Conservation (phyloP, 2,329 filamentous ascomycete species). For the Clarireedia homoeocarpa region DNA sequence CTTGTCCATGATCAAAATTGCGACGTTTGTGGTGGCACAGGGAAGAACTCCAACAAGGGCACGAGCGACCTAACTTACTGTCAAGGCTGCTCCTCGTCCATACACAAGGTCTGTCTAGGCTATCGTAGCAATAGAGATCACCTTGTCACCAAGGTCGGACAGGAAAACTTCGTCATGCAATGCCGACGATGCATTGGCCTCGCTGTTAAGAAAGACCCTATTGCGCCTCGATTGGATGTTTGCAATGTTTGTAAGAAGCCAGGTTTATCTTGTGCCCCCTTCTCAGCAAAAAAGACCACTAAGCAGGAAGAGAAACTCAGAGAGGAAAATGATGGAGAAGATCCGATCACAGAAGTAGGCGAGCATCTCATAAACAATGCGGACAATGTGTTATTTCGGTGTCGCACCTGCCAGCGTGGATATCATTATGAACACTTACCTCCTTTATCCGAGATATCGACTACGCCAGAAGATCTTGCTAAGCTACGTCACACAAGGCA, state of each 20-base stretch:
- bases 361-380: conserved; percentile 63
- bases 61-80: conserved; percentile 63
- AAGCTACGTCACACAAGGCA: conserved; percentile 54
- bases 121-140: conserved; percentile 70
- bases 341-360: conserved; percentile 63
- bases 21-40: conserved; percentile 57
- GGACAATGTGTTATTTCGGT: conserved; percentile 75
- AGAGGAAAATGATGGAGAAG: conserved; percentile 67
- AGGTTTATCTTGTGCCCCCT: conserved; percentile 66
- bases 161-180: conserved; percentile 76
- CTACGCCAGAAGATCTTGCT: conserved; percentile 34
- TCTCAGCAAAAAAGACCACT: conserved; percentile 63
- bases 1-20: conserved; percentile 63
- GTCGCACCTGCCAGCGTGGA: conserved; percentile 63
- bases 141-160: conserved; percentile 74
- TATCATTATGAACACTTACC: conserved; percentile 82
- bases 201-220: conserved; percentile 58
- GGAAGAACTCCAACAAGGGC: conserved; percentile 51
- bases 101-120: conserved; percentile 79
- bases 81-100: conserved; percentile 80
- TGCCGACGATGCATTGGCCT: conserved; percentile 76
- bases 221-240: conserved; percentile 59
- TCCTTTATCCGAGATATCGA: conserved; percentile 32
- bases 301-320: conserved; percentile 79
- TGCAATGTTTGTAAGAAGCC: conserved; percentile 62